These are phyloP conservation scores for Lactifluus pinguis DNA, from an alignment of 768 basidiomycete genomes.

Conservation along the genomic window DNA sequence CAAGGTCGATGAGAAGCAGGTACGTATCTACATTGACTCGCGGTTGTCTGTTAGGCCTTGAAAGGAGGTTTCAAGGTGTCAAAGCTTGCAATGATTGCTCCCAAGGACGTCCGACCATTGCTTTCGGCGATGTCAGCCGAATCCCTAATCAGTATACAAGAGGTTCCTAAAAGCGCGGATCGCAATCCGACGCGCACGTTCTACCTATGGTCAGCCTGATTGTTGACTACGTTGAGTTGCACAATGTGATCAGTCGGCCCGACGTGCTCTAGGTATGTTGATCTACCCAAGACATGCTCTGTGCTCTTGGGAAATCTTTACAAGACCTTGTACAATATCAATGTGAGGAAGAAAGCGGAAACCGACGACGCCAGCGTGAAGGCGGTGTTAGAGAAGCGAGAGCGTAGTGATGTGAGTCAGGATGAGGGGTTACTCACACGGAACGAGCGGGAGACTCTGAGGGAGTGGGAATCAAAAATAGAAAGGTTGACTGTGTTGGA, in stretches of 20 bases:
- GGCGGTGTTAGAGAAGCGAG: slow-evolving; percentile 71
- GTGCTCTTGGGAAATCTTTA: slow-evolving; percentile 70
- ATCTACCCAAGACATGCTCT: slow-evolving; percentile 74
- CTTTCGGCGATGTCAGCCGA: slow-evolving; percentile 73
- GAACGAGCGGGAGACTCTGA: slow-evolving; percentile 67
- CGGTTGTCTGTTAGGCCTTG: background rate
- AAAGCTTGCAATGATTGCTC: slow-evolving; percentile 86
- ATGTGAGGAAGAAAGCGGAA: slow-evolving; percentile 64
- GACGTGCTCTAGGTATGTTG: slow-evolving; percentile 64
- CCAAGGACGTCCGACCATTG: slow-evolving; percentile 76
- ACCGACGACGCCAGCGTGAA: slow-evolving; percentile 53
- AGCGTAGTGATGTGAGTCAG: slow-evolving; percentile 76
- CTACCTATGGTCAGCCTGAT: slow-evolving; percentile 68
- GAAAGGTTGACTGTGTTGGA: slow-evolving; percentile 73
- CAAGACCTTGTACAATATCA: slow-evolving; percentile 86
- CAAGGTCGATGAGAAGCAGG: slow-evolving; percentile 94
- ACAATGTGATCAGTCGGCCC: background rate
- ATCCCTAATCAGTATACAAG: slow-evolving; percentile 82
- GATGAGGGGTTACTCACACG: slow-evolving; percentile 60
- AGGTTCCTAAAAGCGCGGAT: slow-evolving; percentile 85
- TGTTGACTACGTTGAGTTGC: background rate
- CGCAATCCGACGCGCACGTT: slow-evolving; percentile 83
- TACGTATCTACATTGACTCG: slow-evolving; percentile 29
- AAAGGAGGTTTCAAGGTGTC: slow-evolving; percentile 51
- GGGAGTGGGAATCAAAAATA: slow-evolving; percentile 64